Conservation (phyloP, 805 yeast genomes). For the Lipomyces oligophaga region DNA sequence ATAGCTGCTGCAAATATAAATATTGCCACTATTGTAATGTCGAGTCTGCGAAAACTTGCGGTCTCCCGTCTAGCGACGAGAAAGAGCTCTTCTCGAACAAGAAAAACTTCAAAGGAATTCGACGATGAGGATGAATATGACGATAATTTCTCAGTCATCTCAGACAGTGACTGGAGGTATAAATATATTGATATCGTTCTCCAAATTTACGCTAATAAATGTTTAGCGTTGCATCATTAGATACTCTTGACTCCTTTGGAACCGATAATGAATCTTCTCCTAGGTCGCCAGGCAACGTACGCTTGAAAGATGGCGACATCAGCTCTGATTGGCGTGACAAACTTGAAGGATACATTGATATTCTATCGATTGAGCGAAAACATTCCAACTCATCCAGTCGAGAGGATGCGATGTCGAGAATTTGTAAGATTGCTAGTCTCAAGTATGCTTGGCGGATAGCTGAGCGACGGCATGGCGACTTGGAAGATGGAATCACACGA, state of each 20-base stretch:
- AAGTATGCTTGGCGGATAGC: constrained; percentile 24
- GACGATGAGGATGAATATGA: constrained; percentile 20
- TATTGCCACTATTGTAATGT: too few relatives aligned
- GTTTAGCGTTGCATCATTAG: constrained; percentile 13
- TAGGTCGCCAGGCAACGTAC: constrained; percentile 10
- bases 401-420: constrained; percentile 21
- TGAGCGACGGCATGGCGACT: constrained; percentile 18
- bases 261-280: constrained; percentile 11
- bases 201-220: neutral
- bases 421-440: constrained; percentile 17
- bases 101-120: constrained; percentile 3
- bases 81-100: neutral
- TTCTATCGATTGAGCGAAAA: constrained; percentile 22
- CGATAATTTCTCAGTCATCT: constrained; percentile 16
- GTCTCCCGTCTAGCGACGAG: constrained; percentile 1
- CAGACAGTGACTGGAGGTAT: constrained; percentile 27
- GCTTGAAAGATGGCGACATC: constrained; percentile 16
- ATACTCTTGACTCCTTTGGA: constrained; percentile 19
- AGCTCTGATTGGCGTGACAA: constrained; percentile 25
- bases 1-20: too few relatives aligned
- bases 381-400: constrained; percentile 10
- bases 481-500: constrained; percentile 15
- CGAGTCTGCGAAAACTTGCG: neutral
- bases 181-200: neutral
- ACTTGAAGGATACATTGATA: constrained; percentile 14